Evolutionary conservation across 192 early-diverging fungal species (phyloP), one percentile per base, ranked within the genome.

Genomic region (Rhizophagus clarus): DNA sequence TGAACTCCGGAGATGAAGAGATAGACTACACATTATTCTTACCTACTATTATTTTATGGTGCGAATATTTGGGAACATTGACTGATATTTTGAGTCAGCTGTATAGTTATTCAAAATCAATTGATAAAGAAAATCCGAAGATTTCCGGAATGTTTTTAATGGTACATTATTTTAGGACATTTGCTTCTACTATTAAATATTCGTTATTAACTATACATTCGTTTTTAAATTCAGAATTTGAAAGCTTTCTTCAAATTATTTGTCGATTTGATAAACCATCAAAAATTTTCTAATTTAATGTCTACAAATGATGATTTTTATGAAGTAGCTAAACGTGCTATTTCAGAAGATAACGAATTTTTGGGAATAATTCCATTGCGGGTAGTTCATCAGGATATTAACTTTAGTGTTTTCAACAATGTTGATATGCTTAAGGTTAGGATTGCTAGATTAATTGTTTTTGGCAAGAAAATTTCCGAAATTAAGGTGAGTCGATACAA

Each of bases 311-410:
- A 77, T 62, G 61, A 77, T 45, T 31, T 47, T 28, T 4, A 17
- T 7, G 75, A 77, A 56, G n/a, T 79, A 11, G 49, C 77, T 26
- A 63, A 34, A 22, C 74, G 74, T 47, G 77, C 83, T 3, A 9
- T 85, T 22, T 79, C 84, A 2, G 86, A 87, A 67, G 86, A 87
- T 40, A 22, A 79, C 4, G 68, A 76, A 29, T 74, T 87, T 8
- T 60, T 87, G 37, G 86, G 86, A 24, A 34, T 83, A 42, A 45
- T 79, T 37, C 86, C 86, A 14, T 71, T 87, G 62, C 61, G 72
- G 0, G 17, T 22, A 1, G 76, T 87, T 37, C 86, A 87, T 15
- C 60, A 66, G 9, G 63, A 72, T 62, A 76, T 85, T 7, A 80
- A 82, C 81, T 83, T 81, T 20, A 79, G 22, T 76, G 12, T 76